Evolutionary conservation across 257 asterid genomes (phyloP), one percentile per base, ranked within the genome.

Genomic region (Scutellaria barbata): DNA sequence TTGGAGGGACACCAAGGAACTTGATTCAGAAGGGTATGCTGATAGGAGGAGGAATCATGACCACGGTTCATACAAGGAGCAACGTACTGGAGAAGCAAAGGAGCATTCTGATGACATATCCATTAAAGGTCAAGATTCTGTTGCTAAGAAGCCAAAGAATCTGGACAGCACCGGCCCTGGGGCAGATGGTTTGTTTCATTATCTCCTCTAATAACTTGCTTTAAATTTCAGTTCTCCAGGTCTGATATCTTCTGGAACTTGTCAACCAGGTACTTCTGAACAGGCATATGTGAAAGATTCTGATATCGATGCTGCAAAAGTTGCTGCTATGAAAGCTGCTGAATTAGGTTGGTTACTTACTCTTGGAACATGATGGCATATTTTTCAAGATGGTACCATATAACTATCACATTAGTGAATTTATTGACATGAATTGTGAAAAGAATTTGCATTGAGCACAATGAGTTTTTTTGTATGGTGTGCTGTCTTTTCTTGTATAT

Each of bases 261-360:
- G 53, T 20, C 50, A 67, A 77, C 56, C 74, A 76, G 88, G 81
- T 71, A 59, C 85, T 30, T 77, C 90, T 33, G 90, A 89, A 82
- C 81, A 83, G 80, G 82, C 77, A 43, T 72, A 18, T 45, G 85
- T 86, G 83, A 86, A 85, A 37, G 96, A 88, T 73, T 86, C 98
- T 69, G 98, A 91, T 81, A 85, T 94, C 55, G 95, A 87, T 81
- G 96, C 96, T 69, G 99, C 97, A 41, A 94, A 85, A 81, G 63
- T 88, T 75, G 97, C 96, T 82, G 98, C 98, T 40, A 82, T 91
- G 90, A 94, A 83, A 82, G 99, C 98, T 63, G 99, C 99, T 77
- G 98, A 95, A 80, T 78, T 86, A 80, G 98, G 99, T 86, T 55
- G 7, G 80, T 59, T 16, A 39, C 61, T 69, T 41, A 16, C 9